Base-by-base conservation (phyloP, 169 alveolate genomes). In the Cryptosporidium ubiquitum region DNA sequence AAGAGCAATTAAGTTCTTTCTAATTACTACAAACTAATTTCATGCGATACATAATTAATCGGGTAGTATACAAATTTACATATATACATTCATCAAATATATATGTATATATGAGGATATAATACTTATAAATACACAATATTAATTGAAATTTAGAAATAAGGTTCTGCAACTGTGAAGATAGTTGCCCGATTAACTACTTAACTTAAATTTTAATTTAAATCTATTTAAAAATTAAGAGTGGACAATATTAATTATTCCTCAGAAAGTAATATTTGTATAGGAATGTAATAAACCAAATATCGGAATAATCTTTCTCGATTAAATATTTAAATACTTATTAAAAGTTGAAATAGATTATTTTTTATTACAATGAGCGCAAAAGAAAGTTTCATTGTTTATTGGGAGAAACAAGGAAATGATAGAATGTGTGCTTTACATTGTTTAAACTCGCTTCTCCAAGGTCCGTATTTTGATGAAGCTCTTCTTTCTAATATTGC, bases 391-490 rank as follows among this genome's bases (percentile, higher is more conserved):
- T 1, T 39, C 40, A 79, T 64, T 6, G 96, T 95, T 52, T 95
- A 95, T 86, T 95, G 96, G 96, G 98, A 95, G 92, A 95, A 95
- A 68, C 98, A 95, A 86, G 96, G 97, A 26, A 94, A 93, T 39
- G 96, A 95, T 68, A 91, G 97, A 58, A 93, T 95, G 95, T 95
- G 98, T 91, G 98, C 96, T 18, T 86, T 95, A 42, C 98, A 95
- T 85, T 94, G 96, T 84, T 74, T 95, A 58, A 95, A 95, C 84
- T 92, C 95, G 35, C 91, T 95, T 49, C 95, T 95, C 37, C 97
- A 95, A 91, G 97, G 95, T 2, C 96, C 96, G 33, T 91, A 70
- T 75, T 85, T 93, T 52, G 94, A 93, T 85, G 92, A 92, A 66
- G 89, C 84, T n/a, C 44, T 66, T 7, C 92, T 94, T 69, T 93